These are phyloP conservation scores for Cyclospora cayetanensis DNA, from an alignment of 169 alveolate genomes.

Conservation along the genomic window DNA sequence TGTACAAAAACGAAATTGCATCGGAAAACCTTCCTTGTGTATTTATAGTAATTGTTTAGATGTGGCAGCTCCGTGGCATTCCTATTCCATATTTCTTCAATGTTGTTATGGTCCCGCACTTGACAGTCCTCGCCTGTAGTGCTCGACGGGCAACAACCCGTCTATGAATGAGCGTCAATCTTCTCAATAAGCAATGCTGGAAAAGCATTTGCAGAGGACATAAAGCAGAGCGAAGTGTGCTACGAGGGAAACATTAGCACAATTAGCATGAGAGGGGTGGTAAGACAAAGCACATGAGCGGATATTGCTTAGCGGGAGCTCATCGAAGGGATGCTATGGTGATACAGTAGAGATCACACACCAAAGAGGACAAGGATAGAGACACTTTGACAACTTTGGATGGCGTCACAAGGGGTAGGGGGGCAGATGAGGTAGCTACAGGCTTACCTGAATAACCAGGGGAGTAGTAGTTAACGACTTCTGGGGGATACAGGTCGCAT, in stretches of 20 bases:
- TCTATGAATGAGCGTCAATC: constrained; percentile 57
- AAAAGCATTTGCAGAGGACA: not conserved
- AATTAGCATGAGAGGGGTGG: not conserved
- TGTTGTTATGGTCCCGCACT: no score
- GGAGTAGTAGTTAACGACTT: constrained; percentile 92
- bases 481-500: constrained; percentile 92
- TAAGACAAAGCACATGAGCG: not conserved
- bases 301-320: not conserved
- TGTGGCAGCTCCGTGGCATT: no score
- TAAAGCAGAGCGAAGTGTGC: not conserved
- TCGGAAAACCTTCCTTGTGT: no score
- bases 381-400: not conserved
- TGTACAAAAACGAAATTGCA: no score
- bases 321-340: not conserved
- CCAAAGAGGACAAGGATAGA: not conserved
- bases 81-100: no score
- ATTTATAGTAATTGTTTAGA: no score
- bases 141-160: no score
- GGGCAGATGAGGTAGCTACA: not conserved
- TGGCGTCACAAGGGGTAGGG: not conserved
- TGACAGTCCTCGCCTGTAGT: no score
- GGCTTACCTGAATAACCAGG: constrained; percentile 89
- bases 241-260: not conserved
- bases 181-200: constrained; percentile 48
- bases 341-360: not conserved